Base-by-base conservation (phyloP, 1,284 basidiomycete genomes). In the Apiotrichum sp. region DNA sequence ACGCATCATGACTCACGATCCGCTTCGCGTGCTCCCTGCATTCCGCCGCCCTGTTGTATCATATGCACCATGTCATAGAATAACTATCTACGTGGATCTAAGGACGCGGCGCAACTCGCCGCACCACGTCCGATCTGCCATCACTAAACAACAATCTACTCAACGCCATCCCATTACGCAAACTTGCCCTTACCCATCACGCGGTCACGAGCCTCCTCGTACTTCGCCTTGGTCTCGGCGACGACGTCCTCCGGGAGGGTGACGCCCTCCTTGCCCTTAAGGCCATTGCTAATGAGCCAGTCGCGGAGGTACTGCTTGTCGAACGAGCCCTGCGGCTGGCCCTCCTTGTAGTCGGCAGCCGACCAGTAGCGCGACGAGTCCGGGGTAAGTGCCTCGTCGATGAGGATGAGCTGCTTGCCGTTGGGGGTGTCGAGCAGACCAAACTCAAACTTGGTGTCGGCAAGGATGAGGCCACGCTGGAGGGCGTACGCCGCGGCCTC, bases 341-440 rank as follows among this genome's bases (percentile, higher is more conserved):
- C 95, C 2, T 84, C 80, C 41, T 78, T 76, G 77, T 96, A 98
- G 3, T 79, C 82, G 11, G 79, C 80, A 0, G 85, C 80, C 1
- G 91, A 86, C 95, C 96, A 98, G 80, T 98, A 99, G 42, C 95
- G 84, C 16, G 93, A 97, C 29, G 92, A 96, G 77, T 98, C 96
- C 6, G 95, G 93, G 0, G 96, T 98, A 52, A 99, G 83, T 14
- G 91, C 85, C 72, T 99, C 95, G 74, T 99, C 96, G 62, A 98
- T 86, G 42, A 98, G 82, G 65, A 96, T 89, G 49, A 98, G 81
- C 39, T 82, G 69, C 36, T 82, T 80, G 47, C 73, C 67, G 35
- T 62, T 57, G 42, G 70, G 57, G 8, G 58, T 52, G 13, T 60
- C 75, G 66, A 87, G 70, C 43, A 92, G 80, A 4, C 89, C 89